Conservation (phyloP, 2,329 filamentous ascomycete species). For the Xylariaceae sp. region DNA sequence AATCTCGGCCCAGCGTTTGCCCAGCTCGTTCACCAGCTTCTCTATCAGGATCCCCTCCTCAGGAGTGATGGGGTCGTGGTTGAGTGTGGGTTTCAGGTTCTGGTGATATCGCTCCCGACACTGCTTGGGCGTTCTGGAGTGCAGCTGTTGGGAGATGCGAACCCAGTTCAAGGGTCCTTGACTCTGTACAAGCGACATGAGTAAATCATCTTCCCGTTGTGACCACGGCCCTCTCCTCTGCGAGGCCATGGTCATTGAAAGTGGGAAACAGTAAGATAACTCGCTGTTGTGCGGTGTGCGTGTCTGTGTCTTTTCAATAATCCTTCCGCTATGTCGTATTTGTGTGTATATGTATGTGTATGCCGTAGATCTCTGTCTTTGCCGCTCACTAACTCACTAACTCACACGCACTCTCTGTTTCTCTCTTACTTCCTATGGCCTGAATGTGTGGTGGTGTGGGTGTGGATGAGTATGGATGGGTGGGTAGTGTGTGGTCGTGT, state of each 20-base stretch:
- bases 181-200: constrained; percentile 66
- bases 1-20: constrained; percentile 92
- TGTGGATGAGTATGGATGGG: no score
- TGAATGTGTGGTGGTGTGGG: no score
- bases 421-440: no score
- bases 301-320: no score
- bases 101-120: constrained; percentile 93
- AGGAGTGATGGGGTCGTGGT: constrained; percentile 67
- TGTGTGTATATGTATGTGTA: no score
- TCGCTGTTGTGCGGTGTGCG: no score
- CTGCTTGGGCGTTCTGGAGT: constrained; percentile 83
- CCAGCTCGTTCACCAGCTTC: constrained; percentile 69
- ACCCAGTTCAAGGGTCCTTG: constrained; percentile 88
- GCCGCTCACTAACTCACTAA: no score
- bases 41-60: constrained; percentile 73
- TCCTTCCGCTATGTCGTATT: background rate
- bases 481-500: no score
- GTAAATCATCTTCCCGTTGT: constrained; percentile 66
- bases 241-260: constrained; percentile 15
- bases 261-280: no score
- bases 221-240: constrained; percentile 74
- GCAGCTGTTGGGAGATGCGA: constrained; percentile 70
- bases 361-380: no score
- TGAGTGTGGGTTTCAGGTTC: constrained; percentile 75
- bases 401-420: no score